These are phyloP conservation scores for Apiospora rasikravindrae DNA, from an alignment of 2,329 filamentous ascomycete genomes.

Conservation along the genomic window DNA sequence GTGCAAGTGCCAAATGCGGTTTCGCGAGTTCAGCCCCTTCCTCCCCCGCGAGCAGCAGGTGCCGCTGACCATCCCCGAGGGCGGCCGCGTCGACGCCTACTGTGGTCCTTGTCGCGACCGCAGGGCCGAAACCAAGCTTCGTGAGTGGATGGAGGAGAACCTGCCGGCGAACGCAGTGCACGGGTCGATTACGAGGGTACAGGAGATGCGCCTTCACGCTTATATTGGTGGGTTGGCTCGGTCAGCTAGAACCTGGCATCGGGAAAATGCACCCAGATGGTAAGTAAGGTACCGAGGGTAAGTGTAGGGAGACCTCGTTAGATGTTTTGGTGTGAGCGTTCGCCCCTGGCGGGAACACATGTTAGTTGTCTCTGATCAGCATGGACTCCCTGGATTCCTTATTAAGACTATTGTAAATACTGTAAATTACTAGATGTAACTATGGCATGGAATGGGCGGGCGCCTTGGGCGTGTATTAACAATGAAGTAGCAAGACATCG, in stretches of 20 bases:
- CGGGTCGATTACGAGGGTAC: neutral
- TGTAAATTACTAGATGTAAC: neutral
- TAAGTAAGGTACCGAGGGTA: neutral
- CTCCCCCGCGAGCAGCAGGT: neutral
- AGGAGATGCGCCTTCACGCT: neutral
- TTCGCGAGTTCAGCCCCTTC: neutral
- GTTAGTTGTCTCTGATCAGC: neutral
- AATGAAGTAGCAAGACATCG: neutral
- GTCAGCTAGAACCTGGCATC: neutral
- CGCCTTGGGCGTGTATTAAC: neutral
- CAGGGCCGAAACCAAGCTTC: neutral
- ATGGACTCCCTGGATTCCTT: neutral
- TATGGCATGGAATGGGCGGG: neutral
- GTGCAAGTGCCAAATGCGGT: neutral
- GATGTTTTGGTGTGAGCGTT: neutral
- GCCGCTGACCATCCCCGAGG: constrained; percentile 11
- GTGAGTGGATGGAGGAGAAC: neutral
- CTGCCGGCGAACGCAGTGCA: neutral
- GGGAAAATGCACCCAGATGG: neutral
- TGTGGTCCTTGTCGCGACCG: neutral
- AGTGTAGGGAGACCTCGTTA: neutral
- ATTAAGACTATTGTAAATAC: neutral
- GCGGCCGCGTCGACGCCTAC: neutral
- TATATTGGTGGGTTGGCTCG: neutral
- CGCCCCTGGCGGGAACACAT: neutral